These are phyloP conservation scores for Mycena galopus DNA, from an alignment of 768 basidiomycete genomes.

Conservation along the genomic window DNA sequence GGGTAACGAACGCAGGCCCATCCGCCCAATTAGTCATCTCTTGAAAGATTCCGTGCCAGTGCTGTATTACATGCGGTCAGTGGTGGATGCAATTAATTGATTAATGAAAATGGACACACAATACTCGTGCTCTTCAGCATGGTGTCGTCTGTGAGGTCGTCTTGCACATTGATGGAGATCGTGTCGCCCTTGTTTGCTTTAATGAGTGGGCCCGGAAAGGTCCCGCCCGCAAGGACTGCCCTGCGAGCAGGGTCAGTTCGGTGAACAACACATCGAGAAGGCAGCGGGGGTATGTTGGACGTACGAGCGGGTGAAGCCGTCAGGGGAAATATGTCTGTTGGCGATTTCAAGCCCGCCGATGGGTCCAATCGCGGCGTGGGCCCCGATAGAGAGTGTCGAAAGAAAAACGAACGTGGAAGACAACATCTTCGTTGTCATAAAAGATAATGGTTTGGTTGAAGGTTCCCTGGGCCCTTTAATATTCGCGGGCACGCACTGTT, in stretches of 20 bases:
- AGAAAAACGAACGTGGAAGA: conserved; percentile 4
- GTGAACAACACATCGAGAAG: background rate
- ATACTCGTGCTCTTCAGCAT: conserved; percentile 49
- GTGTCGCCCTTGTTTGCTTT: conserved; percentile 50
- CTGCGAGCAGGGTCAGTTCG: conserved; percentile 40
- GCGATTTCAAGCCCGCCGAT: conserved; percentile 3
- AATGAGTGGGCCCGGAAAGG: conserved; percentile 63
- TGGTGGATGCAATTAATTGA: background rate
- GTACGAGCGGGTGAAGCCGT: conserved; percentile 26
- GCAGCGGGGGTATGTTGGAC: background rate
- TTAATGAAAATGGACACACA: conserved; percentile 37
- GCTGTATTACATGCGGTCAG: conserved; percentile 46
- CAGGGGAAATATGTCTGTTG: conserved; percentile 27
- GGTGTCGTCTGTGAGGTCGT: conserved; percentile 56
- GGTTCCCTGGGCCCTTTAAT: no score
- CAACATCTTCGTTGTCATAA: background rate
- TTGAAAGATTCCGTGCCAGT: conserved; percentile 69
- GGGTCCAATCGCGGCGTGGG: conserved; percentile 16
- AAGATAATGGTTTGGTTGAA: no score
- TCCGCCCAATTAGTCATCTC: conserved; percentile 58
- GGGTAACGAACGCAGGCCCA: conserved; percentile 51
- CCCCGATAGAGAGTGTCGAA: background rate
- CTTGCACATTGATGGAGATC: conserved; percentile 59
- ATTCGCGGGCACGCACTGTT: no score
- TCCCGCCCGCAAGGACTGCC: conserved; percentile 59